Base-by-base conservation (phyloP, 2,329 filamentous ascomycete species). In the Colletotrichum noveboracense region DNA sequence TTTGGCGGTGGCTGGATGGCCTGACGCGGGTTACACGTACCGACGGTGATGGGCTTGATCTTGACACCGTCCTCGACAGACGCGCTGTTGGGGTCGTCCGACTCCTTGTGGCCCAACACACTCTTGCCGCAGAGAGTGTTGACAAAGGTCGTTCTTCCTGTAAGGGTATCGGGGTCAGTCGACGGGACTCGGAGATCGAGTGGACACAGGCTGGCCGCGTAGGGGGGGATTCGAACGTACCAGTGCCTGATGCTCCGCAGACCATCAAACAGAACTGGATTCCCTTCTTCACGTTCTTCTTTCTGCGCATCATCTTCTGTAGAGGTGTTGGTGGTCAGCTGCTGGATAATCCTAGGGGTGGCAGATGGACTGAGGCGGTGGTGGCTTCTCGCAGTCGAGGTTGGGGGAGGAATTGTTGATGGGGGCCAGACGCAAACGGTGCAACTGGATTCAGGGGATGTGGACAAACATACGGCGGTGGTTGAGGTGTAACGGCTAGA, bases 221-320 rank as follows among this genome's bases (percentile, higher is more conserved):
- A 74, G 76, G 77, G 73, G 73, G 76, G 77, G 74, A 71, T 78
- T 71, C 75, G 76, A 75, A 88, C 91, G 83, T 93, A 98, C 96
- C 97, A 88, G 97, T 98, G 87, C 97, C 97, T 82, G 96, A 98
- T 85, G 97, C 97, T 90, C 97, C 97, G 86, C 97, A 98, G 84
- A 99, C 97, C 97, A 99, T 99, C 92, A 99, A 89, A 88, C 96
- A 98, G 91, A 99, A 99, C 91, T 99, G 97, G 85, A 99, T 98
- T 85, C 97, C 97, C 93, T 98, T 98, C 94, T 98, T 98, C 89
- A 99, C 96, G 92, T 99, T 98, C 95, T 99, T 99, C 96, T 99
- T 99, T 88, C 95, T 94, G 89, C 97, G 96, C 86, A 98, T 96
- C 94, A 98, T 97, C 88, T 97, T 95, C 93, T 95, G 86, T 77